Conservation (phyloP, 805 yeast genomes). For the Lipomyces chichibuensis region DNA sequence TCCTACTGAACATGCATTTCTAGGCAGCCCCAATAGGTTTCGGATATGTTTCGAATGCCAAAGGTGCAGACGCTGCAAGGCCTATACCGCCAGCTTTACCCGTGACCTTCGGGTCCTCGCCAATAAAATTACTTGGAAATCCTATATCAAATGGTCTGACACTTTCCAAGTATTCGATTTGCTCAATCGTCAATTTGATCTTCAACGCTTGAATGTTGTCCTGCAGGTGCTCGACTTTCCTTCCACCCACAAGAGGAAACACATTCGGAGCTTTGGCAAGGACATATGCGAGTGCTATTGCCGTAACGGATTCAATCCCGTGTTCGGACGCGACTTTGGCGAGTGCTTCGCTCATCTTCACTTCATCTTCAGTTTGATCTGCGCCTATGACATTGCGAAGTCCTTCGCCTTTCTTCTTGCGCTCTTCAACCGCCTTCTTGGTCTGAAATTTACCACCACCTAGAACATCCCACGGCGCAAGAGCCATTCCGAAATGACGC, state of each 20-base stretch:
- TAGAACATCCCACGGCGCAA: slow-evolving; percentile 39
- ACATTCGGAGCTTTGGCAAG: slow-evolving; percentile 35
- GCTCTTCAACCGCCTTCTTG: slow-evolving; percentile 33
- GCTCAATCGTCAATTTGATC: slow-evolving; percentile 32
- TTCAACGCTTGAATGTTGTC: slow-evolving; percentile 35
- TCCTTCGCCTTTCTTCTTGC: slow-evolving; percentile 31
- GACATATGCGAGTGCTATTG: slow-evolving; percentile 38
- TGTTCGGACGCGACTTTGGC: slow-evolving; percentile 36
- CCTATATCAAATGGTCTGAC: slow-evolving; percentile 35
- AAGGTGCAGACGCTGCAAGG: slow-evolving; percentile 5
- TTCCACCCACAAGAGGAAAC: slow-evolving; percentile 39
- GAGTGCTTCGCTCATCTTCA: slow-evolving; percentile 34
- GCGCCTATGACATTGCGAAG: slow-evolving; percentile 10
- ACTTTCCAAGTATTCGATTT: slow-evolving; percentile 30
- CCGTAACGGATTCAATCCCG: slow-evolving; percentile 12
- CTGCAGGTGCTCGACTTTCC: slow-evolving; percentile 37
- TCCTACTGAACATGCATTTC: background rate
- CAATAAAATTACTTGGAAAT: slow-evolving; percentile 31
- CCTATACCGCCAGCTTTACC: background rate
- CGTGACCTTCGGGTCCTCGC: slow-evolving; percentile 9
- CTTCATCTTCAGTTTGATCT: slow-evolving; percentile 31
- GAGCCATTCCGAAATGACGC: slow-evolving; percentile 38
- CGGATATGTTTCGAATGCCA: background rate
- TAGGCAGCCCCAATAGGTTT: background rate
- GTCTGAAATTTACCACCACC: slow-evolving; percentile 39